Conservation (phyloP, 2,329 filamentous ascomycete genomes). For the Blumeriella jaapii region DNA sequence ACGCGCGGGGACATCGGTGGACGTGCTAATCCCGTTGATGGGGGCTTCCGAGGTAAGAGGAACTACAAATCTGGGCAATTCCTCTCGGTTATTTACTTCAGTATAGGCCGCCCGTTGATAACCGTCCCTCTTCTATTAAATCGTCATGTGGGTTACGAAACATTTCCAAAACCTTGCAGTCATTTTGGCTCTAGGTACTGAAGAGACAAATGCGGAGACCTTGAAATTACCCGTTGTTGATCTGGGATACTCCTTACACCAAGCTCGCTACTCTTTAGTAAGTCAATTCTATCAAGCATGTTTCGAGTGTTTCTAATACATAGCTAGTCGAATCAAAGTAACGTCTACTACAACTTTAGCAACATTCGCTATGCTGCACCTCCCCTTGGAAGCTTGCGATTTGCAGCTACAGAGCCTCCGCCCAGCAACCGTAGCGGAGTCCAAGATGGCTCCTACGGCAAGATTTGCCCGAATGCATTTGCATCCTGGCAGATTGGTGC, state of each 20-base stretch:
- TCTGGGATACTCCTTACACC: conserved; percentile 5
- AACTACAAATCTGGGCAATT: no score
- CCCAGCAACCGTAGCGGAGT: conserved; percentile 23
- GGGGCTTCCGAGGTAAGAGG: no score
- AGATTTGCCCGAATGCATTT: conserved; percentile 14
- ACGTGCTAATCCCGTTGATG: no score
- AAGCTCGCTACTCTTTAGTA: background rate
- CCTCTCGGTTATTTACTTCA: no score
- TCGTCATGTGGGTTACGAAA: no score
- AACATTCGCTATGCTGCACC: conserved; percentile 34
- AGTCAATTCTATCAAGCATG: background rate
- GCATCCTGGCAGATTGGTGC: conserved; percentile 2
- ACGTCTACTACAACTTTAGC: conserved; percentile 29
- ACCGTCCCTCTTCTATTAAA: no score
- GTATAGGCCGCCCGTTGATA: no score
- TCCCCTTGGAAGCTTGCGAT: conserved; percentile 32
- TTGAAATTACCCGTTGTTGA: conserved; percentile 5
- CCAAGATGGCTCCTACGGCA: conserved; percentile 19
- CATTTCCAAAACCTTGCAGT: no score
- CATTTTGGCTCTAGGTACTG: no score
- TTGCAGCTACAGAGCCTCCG: conserved; percentile 29
- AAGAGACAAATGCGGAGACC: no score
- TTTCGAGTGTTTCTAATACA: background rate
- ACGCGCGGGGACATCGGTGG: no score
- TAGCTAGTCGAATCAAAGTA: conserved; percentile 16